phyloP scores from a whole-genome alignment of 805 yeast genomes.

The Candida endomychidarum region DNA sequence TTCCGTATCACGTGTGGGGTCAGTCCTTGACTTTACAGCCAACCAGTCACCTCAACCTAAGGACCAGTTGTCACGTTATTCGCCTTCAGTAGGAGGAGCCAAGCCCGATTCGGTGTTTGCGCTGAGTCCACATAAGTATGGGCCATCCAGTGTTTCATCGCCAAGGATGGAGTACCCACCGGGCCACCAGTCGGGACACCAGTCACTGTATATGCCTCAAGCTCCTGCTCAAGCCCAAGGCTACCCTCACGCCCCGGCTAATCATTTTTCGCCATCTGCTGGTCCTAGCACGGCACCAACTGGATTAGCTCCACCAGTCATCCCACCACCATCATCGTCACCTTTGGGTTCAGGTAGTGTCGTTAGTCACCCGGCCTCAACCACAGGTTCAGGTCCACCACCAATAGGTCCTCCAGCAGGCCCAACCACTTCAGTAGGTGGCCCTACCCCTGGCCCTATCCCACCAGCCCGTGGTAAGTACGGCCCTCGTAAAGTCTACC shows the following conservation, averaged over 20 bases:
- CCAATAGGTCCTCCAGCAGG: not conserved
- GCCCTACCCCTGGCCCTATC: too few species aligned
- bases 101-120: constrained; percentile 9
- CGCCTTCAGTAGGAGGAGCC: constrained; percentile 8
- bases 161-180: constrained; percentile 1
- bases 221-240: too few species aligned
- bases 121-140: constrained; percentile 17
- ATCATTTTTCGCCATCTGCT: too few species aligned
- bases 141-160: constrained; percentile 24
- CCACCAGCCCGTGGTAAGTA: constrained; percentile 1
- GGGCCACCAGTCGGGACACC: not conserved
- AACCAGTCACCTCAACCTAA: constrained; percentile 7
- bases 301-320: not conserved
- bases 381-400: not conserved
- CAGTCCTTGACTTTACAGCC: constrained; percentile 36
- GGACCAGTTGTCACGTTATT: constrained; percentile 6
- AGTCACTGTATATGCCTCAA: too few species aligned
- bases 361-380: too few species aligned
- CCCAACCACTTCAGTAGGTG: too few species aligned
- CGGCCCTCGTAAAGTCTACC: constrained; percentile 11
- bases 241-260: too few species aligned
- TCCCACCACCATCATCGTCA: constrained; percentile 7
- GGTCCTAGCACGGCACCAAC: constrained; percentile 11
- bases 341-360: constrained; percentile 7
- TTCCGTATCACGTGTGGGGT: constrained; percentile 55